Evolutionary conservation across 768 basidiomycete species (phyloP).

Genomic region (Boletus vinaceobasis): DNA sequence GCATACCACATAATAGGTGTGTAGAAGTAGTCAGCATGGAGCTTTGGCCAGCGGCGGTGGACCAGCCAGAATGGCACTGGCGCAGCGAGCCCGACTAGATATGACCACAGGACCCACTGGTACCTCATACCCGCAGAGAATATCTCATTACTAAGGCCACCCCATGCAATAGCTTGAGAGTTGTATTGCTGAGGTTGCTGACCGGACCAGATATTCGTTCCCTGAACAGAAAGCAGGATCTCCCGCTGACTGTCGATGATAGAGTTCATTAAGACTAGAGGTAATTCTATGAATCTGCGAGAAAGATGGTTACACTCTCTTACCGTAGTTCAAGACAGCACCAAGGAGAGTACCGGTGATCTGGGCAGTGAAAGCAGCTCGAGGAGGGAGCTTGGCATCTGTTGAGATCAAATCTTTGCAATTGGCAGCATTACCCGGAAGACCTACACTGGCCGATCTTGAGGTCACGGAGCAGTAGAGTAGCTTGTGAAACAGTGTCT

Average conservation of each 20-base stretch:
- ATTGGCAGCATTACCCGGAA: not conserved
- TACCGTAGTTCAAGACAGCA: constrained; percentile 44
- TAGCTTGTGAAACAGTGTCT: constrained; percentile 51
- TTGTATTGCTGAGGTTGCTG: constrained; percentile 31
- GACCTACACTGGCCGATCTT: constrained; percentile 38
- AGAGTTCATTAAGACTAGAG: constrained; percentile 55
- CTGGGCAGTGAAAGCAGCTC: constrained; percentile 60
- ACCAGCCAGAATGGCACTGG: constrained; percentile 42
- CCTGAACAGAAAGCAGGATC: constrained; percentile 51
- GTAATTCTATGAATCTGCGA: constrained; percentile 8
- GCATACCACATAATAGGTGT: constrained; percentile 29
- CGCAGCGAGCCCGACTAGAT: constrained; percentile 30
- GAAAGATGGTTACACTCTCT: not conserved
- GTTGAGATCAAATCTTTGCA: constrained; percentile 37
- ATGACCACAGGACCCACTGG: constrained; percentile 40
- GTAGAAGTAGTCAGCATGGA: constrained; percentile 26
- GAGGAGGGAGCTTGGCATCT: constrained; percentile 57
- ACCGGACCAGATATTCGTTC: constrained; percentile 40
- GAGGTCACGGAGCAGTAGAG: constrained; percentile 53
- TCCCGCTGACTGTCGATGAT: constrained; percentile 50
- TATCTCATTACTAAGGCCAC: constrained; percentile 35
- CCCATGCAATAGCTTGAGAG: constrained; percentile 37
- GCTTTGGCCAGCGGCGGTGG: constrained; percentile 35
- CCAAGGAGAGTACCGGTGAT: constrained; percentile 54
- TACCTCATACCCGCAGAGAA: constrained; percentile 31